These are phyloP conservation scores for Trichosporon sp. DNA, from an alignment of 1,284 basidiomycete species.

Conservation along the genomic window DNA sequence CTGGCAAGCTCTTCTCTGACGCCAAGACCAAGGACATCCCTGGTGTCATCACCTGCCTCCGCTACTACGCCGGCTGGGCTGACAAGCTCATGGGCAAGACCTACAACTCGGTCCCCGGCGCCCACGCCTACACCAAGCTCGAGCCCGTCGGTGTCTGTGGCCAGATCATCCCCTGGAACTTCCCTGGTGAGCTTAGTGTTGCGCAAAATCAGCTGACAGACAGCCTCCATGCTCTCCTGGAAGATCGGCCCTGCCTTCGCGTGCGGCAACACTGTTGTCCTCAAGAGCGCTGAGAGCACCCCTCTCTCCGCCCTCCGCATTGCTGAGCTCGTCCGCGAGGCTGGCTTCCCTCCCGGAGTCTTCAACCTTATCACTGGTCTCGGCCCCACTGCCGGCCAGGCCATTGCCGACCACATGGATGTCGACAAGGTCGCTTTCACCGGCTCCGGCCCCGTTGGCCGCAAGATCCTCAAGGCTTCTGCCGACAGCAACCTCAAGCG, in stretches of 20 bases:
- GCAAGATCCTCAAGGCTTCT: conserved; percentile 74
- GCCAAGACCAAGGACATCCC: conserved; percentile 76
- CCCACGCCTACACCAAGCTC: conserved; percentile 50
- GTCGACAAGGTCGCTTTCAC: conserved; percentile 61
- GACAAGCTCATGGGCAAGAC: conserved; percentile 73
- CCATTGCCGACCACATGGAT: conserved; percentile 62
- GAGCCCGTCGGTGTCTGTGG: conserved; percentile 62
- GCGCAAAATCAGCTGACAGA: background rate
- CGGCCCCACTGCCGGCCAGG: conserved; percentile 51
- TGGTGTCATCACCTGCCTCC: conserved; percentile 69
- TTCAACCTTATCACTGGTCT: conserved; percentile 77
- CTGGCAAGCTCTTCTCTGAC: conserved; percentile 73
- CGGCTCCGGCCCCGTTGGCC: conserved; percentile 64
- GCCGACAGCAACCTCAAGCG: conserved; percentile 72
- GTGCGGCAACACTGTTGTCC: conserved; percentile 42
- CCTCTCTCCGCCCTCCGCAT: conserved; percentile 69
- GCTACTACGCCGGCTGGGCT: conserved; percentile 51
- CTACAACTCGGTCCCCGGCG: conserved; percentile 13
- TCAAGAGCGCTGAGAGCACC: conserved; percentile 61
- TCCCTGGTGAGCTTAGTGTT: conserved; percentile 1
- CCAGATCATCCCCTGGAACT: conserved; percentile 87
- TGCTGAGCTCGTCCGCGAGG: conserved; percentile 62
- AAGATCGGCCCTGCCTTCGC: conserved; percentile 85
- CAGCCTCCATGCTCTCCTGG: conserved; percentile 79
- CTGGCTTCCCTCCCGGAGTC: conserved; percentile 82